A percentile compares a stretch with the other conserved stretches of the same genome.
These are phyloP conservation scores for Berkeleyomyces rouxiae DNA, from an alignment of 2,329 filamentous ascomycete species.

Conservation along the genomic window DNA sequence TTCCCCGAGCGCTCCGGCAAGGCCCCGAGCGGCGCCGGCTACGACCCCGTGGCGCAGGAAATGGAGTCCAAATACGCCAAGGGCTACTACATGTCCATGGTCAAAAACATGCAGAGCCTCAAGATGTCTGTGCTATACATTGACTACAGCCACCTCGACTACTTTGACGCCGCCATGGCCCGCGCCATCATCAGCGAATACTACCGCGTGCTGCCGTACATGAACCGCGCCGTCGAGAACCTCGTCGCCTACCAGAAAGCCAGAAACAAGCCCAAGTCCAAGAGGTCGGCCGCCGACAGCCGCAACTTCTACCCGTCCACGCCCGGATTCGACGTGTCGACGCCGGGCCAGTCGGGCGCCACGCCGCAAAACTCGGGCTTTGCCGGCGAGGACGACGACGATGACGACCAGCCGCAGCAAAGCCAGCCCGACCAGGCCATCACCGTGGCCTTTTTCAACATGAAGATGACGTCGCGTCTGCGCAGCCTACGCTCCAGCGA, in stretches of 20 bases:
- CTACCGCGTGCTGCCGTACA: constrained; percentile 86
- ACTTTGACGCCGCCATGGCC: constrained; percentile 63
- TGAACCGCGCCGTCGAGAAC: constrained; percentile 46
- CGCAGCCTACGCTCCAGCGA: constrained; percentile 74
- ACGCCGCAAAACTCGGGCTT: constrained; percentile 11
- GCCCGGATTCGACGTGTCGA: constrained; percentile 8
- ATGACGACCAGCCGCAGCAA: constrained; percentile 35
- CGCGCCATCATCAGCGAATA: constrained; percentile 79
- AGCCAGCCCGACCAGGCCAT: constrained; percentile 74
- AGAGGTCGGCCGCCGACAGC: constrained; percentile 5
- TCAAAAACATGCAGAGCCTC: constrained; percentile 58
- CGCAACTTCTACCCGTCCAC: constrained; percentile 9
- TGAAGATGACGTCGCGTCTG: constrained; percentile 72
- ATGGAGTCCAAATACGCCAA: constrained; percentile 32
- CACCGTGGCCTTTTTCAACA: constrained; percentile 80
- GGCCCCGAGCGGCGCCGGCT: background rate
- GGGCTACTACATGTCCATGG: constrained; percentile 73
- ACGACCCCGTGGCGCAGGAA: constrained; percentile 7
- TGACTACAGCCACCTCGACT: constrained; percentile 69
- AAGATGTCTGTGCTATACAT: constrained; percentile 74
- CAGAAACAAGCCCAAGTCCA: constrained; percentile 2
- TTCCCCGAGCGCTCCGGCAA: constrained; percentile 37
- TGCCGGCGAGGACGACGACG: constrained; percentile 1
- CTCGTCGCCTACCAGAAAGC: constrained; percentile 5
- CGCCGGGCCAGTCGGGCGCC: constrained; percentile 11